Percentiles rank a stretch among this genome's conserved stretches.
phyloP scores from a whole-genome alignment of 169 alveolate genomes.

The Plasmodium inui region DNA sequence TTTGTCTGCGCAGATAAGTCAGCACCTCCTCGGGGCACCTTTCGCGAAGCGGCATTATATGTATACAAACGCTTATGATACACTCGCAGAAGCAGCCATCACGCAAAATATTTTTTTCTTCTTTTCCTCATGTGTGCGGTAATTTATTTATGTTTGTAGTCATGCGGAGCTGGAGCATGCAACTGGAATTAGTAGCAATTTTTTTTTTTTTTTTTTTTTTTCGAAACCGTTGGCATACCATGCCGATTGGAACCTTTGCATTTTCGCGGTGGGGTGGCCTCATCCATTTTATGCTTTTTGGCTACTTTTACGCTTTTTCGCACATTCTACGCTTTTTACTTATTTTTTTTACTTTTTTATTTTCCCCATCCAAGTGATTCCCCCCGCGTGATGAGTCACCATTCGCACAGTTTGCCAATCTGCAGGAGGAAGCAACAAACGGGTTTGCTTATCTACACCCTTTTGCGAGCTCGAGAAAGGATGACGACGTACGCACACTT shows the following conservation, averaged over 20 bases:
- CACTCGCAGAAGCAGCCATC: not conserved
- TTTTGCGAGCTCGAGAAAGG: not conserved
- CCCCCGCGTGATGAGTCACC: not conserved
- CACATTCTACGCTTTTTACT: not conserved
- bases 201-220: conserved; percentile 23
- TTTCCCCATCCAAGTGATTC: not conserved
- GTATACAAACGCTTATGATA: not conserved
- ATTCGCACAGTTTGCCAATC: not conserved
- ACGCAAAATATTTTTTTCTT: not conserved
- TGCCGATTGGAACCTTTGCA: not conserved
- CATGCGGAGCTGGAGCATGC: not conserved
- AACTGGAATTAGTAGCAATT: not conserved
- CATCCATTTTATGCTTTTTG: not conserved
- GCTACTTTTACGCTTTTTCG: too few relatives aligned
- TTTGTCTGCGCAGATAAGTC: not conserved
- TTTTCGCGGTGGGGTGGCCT: not conserved
- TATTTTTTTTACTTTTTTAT: not conserved
- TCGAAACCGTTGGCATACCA: not conserved
- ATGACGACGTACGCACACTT: not conserved
- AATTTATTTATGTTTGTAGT: not conserved
- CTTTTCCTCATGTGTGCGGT: not conserved
- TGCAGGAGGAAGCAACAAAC: not conserved
- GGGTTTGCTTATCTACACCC: not conserved
- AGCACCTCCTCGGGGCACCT: not conserved
- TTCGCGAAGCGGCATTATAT: not conserved